Conservation (phyloP, 2,329 filamentous ascomycete species). For the Annulohypoxylon truncatum region DNA sequence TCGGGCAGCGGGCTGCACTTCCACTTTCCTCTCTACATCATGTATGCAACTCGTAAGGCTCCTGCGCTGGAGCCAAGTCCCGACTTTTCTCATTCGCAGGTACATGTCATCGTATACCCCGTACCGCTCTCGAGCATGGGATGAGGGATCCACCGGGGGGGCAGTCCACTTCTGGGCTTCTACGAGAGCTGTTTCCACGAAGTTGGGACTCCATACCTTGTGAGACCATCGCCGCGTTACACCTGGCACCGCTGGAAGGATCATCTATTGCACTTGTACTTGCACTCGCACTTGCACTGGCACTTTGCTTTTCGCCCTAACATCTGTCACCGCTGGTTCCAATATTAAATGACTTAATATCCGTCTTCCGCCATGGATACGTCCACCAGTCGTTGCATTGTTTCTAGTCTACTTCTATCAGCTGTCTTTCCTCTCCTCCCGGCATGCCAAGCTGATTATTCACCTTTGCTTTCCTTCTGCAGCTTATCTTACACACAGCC, state of each 20-base stretch:
- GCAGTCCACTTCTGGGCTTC: slow-evolving; percentile 45
- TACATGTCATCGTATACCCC: slow-evolving; percentile 45
- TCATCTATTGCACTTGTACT: slow-evolving; percentile 48
- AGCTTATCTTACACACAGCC: slow-evolving; percentile 44
- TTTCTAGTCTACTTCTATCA: slow-evolving; percentile 40
- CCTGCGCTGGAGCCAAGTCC: slow-evolving; percentile 35
- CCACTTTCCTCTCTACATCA: slow-evolving; percentile 19
- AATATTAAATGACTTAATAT: slow-evolving; percentile 52
- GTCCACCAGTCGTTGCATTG: slow-evolving; percentile 35
- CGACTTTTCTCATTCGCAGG: slow-evolving; percentile 44
- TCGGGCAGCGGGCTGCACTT: slow-evolving; percentile 40
- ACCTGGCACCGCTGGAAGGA: slow-evolving; percentile 49
- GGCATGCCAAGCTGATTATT: slow-evolving; percentile 43
- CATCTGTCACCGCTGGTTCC: slow-evolving; percentile 51
- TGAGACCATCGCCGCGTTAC: slow-evolving; percentile 50
- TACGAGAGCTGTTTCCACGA: slow-evolving; percentile 46
- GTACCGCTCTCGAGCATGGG: slow-evolving; percentile 40
- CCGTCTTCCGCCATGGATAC: slow-evolving; percentile 48
- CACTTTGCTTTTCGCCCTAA: slow-evolving; percentile 49
- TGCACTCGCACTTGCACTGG: slow-evolving; percentile 46
- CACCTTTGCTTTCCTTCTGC: slow-evolving; percentile 39
- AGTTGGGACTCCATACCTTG: slow-evolving; percentile 50
- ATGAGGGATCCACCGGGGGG: slow-evolving; percentile 41
- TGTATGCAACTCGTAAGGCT: slow-evolving; percentile 47
- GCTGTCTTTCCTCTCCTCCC: slow-evolving; percentile 27